Evolutionary conservation across 371 early-diverging fungal species (phyloP).

Genomic region (Nematocida sp.): DNA sequence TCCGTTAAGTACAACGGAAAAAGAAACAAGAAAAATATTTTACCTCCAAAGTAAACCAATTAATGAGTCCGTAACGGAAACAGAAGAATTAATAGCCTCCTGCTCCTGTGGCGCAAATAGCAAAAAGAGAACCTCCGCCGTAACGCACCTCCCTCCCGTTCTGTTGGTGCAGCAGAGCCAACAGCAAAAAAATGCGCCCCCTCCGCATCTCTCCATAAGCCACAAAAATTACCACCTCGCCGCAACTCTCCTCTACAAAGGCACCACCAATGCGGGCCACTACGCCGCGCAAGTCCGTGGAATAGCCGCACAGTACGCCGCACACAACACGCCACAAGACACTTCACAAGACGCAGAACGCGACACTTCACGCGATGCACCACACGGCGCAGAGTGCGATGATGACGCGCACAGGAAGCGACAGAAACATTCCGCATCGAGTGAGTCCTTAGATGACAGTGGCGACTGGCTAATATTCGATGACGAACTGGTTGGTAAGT

Average conservation of each 20-base stretch:
- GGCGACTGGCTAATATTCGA: background rate
- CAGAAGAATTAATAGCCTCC: background rate
- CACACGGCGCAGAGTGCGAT: no score
- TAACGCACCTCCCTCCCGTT: background rate
- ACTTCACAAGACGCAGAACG: no score
- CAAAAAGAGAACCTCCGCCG: background rate
- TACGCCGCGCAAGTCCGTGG: conserved; percentile 10
- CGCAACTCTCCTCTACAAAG: conserved; percentile 17
- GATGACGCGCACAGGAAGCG: no score
- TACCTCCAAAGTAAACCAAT: conserved; percentile 15
- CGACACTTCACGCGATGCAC: no score
- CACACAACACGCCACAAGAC: no score
- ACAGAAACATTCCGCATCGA: no score
- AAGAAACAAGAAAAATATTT: background rate
- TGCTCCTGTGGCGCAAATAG: conserved; percentile 21
- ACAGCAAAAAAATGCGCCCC: background rate
- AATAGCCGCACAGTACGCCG: background rate
- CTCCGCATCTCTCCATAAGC: background rate
- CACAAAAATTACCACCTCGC: conserved; percentile 6
- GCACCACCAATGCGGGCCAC: conserved; percentile 39
- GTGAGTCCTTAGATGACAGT: no score
- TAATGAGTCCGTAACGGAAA: background rate
- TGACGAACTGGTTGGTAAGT: background rate
- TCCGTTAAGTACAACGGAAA: background rate
- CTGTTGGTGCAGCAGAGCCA: background rate